These are phyloP conservation scores for Posidonia oceanica DNA, from an alignment of 116 monocot genomes.

Conservation along the genomic window DNA sequence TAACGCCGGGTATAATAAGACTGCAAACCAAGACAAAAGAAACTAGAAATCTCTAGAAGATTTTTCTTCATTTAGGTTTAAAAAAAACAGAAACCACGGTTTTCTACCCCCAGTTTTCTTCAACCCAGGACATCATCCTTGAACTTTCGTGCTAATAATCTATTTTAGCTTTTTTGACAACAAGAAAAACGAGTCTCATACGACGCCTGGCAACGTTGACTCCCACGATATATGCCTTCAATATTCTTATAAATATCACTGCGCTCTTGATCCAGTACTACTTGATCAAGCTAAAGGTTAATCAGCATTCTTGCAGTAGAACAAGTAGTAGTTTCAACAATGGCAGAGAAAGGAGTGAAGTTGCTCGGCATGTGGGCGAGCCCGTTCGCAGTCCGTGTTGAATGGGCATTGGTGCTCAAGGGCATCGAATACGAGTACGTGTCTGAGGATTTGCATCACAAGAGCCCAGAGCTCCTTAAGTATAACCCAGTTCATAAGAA, in stretches of 20 bases:
- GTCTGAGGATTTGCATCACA: slow-evolving; percentile 21
- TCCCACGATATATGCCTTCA: background rate
- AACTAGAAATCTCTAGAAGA: too few relatives aligned
- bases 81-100: too few relatives aligned
- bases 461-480: slow-evolving; percentile 25
- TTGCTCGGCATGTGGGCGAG: slow-evolving; percentile 29
- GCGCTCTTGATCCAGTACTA: too few relatives aligned
- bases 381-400: slow-evolving; percentile 20
- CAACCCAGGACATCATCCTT: too few relatives aligned
- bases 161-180: background rate
- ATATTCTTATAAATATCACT: background rate
- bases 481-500: slow-evolving; percentile 36
- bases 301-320: too few relatives aligned
- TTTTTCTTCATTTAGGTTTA: too few relatives aligned
- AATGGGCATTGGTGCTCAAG: slow-evolving; percentile 37
- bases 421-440: slow-evolving; percentile 27
- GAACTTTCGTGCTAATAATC: background rate
- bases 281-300: too few relatives aligned
- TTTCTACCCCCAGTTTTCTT: too few relatives aligned
- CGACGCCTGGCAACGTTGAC: background rate
- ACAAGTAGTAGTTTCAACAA: background rate
- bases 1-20: too few relatives aligned
- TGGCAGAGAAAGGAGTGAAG: slow-evolving; percentile 13
- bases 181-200: background rate
- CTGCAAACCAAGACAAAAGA: too few relatives aligned